Base-by-base conservation (phyloP, 2,329 filamentous ascomycete species). In the Capronia coronata region DNA sequence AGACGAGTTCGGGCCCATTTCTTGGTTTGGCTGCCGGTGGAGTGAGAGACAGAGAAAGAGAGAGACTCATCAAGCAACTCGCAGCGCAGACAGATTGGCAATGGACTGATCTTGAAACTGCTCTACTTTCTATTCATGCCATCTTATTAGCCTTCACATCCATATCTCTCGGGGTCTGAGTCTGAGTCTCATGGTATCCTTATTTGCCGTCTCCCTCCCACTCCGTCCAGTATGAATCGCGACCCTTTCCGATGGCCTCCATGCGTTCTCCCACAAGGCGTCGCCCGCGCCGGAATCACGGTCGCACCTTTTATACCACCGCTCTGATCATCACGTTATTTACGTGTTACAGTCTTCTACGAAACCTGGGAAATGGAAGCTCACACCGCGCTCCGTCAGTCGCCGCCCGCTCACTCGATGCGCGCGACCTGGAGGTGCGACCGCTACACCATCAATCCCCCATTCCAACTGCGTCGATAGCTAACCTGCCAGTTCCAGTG, bases 401-500 rank as follows among this genome's bases (percentile, higher is more conserved):
- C 5, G 49, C 46, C 16, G 43, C 45, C 21, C 54, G 56, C 16
- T 44, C 52, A 25, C 46, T 55, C 37, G 37, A 54, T 23, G 35
- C 44, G 25, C 54, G 50, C 40, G 53, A 59, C 37, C 35, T 56
- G 14, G 56, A 58, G 53, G 57, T 54, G 30, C 37, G n/a, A n/a
- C n/a, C n/a, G 46, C 19, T 45, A 21, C n/a, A 40, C 43, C 38
- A 30, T 42, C 19, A 25, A 22, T 14, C 22, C 13, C 22, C 38
- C 10, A 3, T 30, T 21, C 7, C 16, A 45, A 19, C 18, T 21
- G 30, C 22, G 42, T 21, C 29, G 23, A 38, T 38, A 43, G 29
- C 55, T 55, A 48, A 53, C 47, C 6, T 37, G 18, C 18, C 34
- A 19, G 25, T 7, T 25, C 16, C 55, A 90, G 72, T 98, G 93